phyloP scores from a whole-genome alignment of 192 early-diverging fungal genomes.

The Gigaspora rosea region DNA sequence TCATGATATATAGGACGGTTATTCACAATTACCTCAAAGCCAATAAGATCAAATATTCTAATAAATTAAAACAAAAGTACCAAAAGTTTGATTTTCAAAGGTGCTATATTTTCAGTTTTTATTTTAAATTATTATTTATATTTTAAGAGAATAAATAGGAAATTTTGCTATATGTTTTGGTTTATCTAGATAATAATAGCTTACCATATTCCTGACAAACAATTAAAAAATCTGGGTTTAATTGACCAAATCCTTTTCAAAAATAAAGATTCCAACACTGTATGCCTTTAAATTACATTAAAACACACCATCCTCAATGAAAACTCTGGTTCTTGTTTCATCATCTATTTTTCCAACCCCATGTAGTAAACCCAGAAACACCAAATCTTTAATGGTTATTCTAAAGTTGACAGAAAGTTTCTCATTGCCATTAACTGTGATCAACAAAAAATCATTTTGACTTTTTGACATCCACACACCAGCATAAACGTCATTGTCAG shows the following conservation, averaged over 20 bases:
- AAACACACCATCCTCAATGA: neutral
- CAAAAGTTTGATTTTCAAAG: too few species aligned
- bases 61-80: too few species aligned
- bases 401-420: neutral
- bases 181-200: too few species aligned
- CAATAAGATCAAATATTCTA: too few species aligned
- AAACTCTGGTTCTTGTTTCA: neutral
- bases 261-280: neutral
- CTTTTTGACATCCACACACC: neutral
- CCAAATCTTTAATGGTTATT: neutral
- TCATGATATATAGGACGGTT: too few species aligned
- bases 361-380: neutral
- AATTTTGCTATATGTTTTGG: too few species aligned
- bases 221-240: too few species aligned
- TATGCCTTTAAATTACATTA: neutral
- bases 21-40: too few species aligned
- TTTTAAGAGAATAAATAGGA: too few species aligned
- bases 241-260: neutral
- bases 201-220: too few species aligned
- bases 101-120: too few species aligned
- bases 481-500: neutral
- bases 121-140: too few species aligned
- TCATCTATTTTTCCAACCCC: neutral
- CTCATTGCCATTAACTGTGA: neutral
- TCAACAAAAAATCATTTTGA: neutral